Evolutionary conservation across 495 filamentous ascomycete species (phyloP).

Genomic region (Aspergillus diversus): DNA sequence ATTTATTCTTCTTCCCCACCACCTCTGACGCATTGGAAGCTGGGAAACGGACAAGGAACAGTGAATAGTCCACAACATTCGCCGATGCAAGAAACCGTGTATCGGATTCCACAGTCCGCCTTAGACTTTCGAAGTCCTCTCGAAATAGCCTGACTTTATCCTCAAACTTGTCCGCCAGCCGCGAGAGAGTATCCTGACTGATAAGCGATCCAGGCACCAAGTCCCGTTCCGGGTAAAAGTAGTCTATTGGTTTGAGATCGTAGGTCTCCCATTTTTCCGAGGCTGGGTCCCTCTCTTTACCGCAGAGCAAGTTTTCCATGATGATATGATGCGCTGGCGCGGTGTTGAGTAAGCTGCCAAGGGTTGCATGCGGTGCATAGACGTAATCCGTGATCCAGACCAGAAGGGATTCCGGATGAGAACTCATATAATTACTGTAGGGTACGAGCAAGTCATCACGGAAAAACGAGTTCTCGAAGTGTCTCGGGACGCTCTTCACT

Average conservation of each 20-base stretch:
- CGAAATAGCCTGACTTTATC: constrained; percentile 62
- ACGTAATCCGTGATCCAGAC: constrained; percentile 73
- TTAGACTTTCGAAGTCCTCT: constrained; percentile 54
- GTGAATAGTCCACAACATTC: constrained; percentile 71
- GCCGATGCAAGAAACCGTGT: constrained; percentile 60
- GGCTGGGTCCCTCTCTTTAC: constrained; percentile 45
- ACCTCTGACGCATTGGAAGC: constrained; percentile 34
- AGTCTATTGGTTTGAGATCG: constrained; percentile 71
- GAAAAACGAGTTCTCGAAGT: constrained; percentile 72
- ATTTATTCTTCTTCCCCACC: constrained; percentile 41
- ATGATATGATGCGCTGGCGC: constrained; percentile 69
- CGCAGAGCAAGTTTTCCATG: constrained; percentile 73
- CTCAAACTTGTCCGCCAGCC: constrained; percentile 64
- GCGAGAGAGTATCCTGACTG: constrained; percentile 59
- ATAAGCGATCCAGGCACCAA: constrained; percentile 61
- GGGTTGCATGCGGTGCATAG: constrained; percentile 50
- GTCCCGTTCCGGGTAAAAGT: constrained; percentile 74
- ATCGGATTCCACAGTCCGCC: constrained; percentile 54
- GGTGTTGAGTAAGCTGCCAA: constrained; percentile 57
- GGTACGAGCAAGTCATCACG: constrained; percentile 60
- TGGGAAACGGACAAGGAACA: constrained; percentile 65
- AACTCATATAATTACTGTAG: constrained; percentile 63
- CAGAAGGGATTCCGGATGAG: constrained; percentile 58
- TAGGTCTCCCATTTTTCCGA: constrained; percentile 64
- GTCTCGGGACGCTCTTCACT: constrained; percentile 67